Evolutionary conservation across 805 yeast genomes (phyloP).

Genomic region (Saccharomycopsis fermentans): DNA sequence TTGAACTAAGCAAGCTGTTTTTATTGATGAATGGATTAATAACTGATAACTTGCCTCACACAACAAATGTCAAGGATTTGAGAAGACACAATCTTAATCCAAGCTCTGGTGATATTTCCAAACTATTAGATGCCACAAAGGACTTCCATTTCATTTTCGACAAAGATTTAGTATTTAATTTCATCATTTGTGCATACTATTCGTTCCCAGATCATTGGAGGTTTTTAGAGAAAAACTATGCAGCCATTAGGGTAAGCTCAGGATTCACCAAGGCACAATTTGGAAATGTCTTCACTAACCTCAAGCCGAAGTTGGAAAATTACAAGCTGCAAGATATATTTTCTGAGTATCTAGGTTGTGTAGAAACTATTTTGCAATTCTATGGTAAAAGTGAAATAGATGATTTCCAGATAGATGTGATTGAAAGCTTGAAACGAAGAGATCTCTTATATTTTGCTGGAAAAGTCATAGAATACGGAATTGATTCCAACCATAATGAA

Average conservation of each 20-base stretch:
- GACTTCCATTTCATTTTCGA: background rate
- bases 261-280: background rate
- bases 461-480: slow-evolving; percentile 27
- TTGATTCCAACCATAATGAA: background rate
- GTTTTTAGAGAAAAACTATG: background rate
- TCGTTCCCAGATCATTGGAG: background rate
- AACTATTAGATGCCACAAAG: background rate
- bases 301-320: background rate
- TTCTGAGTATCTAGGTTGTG: background rate
- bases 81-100: background rate
- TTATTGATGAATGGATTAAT: background rate
- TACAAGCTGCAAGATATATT: background rate
- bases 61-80: background rate
- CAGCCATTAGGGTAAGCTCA: background rate
- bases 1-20: background rate
- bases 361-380: background rate
- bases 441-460: background rate
- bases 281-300: background rate
- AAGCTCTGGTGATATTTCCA: background rate
- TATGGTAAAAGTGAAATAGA: background rate
- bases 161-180: background rate
- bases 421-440: background rate
- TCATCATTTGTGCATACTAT: background rate
- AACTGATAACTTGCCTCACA: background rate
- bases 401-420: background rate